These are phyloP conservation scores for Cadophora luteo-olivacea DNA, from an alignment of 2,329 filamentous ascomycete species.

Conservation along the genomic window DNA sequence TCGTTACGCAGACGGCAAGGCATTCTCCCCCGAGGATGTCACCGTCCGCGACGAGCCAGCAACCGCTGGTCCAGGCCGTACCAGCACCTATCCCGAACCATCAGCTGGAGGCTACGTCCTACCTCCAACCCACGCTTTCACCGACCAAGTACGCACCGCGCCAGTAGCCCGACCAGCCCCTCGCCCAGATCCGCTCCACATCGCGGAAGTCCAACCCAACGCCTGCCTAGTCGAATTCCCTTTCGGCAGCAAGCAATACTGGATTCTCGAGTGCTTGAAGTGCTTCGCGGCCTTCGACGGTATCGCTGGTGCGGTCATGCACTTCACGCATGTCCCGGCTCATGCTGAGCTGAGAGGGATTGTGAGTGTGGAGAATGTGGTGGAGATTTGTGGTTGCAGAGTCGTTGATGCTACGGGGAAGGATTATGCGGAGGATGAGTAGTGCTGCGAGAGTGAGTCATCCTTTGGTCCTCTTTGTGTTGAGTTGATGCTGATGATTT, in stretches of 20 bases:
- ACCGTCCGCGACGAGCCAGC: not conserved
- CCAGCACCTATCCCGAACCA: not conserved
- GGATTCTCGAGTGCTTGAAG: not conserved
- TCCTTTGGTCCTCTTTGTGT: not conserved
- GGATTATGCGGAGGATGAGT: not conserved
- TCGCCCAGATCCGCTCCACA: not conserved
- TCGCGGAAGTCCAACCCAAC: not conserved
- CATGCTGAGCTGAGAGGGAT: not conserved
- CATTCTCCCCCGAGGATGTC: not conserved
- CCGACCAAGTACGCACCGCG: not conserved
- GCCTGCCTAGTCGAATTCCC: not conserved
- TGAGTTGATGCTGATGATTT: not conserved
- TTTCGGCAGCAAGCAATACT: not conserved
- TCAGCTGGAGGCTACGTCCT: not conserved
- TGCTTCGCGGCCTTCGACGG: not conserved
- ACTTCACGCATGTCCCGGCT: not conserved
- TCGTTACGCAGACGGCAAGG: not conserved
- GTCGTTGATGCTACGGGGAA: not conserved
- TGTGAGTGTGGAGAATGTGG: not conserved
- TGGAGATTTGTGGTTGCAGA: conserved; percentile 4
- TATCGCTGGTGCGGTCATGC: not conserved
- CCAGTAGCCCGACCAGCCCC: not conserved
- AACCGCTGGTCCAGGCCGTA: not conserved
- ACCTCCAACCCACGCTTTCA: not conserved
- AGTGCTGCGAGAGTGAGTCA: not conserved